Base-by-base conservation (phyloP, 2,329 filamentous ascomycete genomes). In the Myriosclerotinia duriaeana region DNA sequence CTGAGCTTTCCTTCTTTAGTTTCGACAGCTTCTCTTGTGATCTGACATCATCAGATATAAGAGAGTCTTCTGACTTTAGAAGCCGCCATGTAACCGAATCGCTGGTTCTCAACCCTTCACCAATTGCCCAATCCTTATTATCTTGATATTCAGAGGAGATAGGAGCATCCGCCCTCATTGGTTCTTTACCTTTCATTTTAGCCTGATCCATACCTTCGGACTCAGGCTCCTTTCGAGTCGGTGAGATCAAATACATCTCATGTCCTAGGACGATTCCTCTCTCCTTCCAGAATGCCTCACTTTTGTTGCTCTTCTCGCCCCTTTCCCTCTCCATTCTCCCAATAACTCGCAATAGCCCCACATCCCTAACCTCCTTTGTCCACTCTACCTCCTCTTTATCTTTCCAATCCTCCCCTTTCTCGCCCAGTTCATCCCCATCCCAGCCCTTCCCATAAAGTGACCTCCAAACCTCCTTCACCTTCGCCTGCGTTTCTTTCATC, bases 401-500 rank as follows among this genome's bases (percentile, higher is more conserved):
- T 15, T 48, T 11, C 42, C 30, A 50, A 22, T 22, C 14, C 20
- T 22, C 30, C 6, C 56, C 44, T 22, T n/a, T 44, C 30, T 36
- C 42, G 3, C 30, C 42, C 34, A 22, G 5, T 0, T 11, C 11
- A 20, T 48, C 56, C 5, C 12, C 20, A 9, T 60, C 56, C 44
- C 56, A 60, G 11, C 44, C 56, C 34, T 60, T 60, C 12, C 56
- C 56, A 50, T 50, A 60, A 22, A 60, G 0, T 30, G n/a, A 12
- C 11, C 30, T 20, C 56, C 56, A 60, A 12, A 60, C 14, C 8
- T 50, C 56, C 5, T 38, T 38, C 14, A 50, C 6, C 15, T 11
- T 48, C 3, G 20, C n/a, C 0, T 5, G 12, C 2, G 48, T 38
- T 8, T 11, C 2, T 2, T 7, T 14, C 3, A 9, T 3, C 0